Evolutionary conservation across 2,329 filamentous ascomycete species (phyloP), one percentile per base, ranked within the genome.

Genomic region (Mycosphaerella sp.): DNA sequence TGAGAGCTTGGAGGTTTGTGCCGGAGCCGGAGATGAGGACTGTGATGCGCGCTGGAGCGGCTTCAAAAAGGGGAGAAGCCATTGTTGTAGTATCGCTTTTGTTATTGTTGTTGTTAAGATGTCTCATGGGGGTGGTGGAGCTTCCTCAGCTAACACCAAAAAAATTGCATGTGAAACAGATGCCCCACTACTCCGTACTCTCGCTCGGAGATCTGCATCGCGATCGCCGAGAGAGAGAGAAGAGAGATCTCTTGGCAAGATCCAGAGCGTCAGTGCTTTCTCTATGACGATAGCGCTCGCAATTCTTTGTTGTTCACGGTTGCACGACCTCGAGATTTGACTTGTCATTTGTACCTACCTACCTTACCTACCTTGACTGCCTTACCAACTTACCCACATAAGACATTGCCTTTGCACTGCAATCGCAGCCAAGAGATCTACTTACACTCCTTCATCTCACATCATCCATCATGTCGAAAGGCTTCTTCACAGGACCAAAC

Each of bases 1-100:
- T 84, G 46, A 95, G 76, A 51, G 86, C 86, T 74, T 91, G 86
- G 16, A 90, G 80, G 67, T 91, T 91, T 35, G 84, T 82, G 61
- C 87, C 87, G 59, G 79, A 83, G 68, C 87, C 85, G 44, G 82
- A 86, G 68, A 84, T 84, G 64, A 70, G 63, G 44, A 70, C 64
- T 1, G 61, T 64, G 48, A 70, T 60, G 30, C 58, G 55, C 5
- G 59, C 54, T 2, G 61, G 58, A 8, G 54, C n/a, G 18, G 44
- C 16, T 34, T 21, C 21, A 4, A 6, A 21, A 21, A 6, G 21
- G 10, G 39, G 10, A 8, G 21, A 17, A 12, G 37, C 9, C 52
- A 44, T 40, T 14, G 13, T n/a, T 41, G 44, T 13, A 14, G 21
- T 16, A 14, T 25, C 25, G 14, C 16, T 25, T 9, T 16, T 35